Conservation (phyloP, 2,329 filamentous ascomycete species). For the Fusarium denticulatum region DNA sequence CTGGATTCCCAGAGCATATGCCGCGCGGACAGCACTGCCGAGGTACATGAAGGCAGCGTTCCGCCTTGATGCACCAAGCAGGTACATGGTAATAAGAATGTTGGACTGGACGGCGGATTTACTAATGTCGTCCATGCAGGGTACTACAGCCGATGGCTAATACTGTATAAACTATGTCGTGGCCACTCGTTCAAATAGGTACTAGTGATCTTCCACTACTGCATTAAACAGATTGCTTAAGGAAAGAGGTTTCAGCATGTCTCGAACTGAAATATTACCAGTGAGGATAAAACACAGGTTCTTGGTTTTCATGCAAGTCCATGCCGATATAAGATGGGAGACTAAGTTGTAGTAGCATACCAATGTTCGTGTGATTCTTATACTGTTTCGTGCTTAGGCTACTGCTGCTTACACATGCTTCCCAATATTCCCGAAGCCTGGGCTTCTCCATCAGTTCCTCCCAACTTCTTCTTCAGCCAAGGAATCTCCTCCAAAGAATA, state of each 20-base stretch:
- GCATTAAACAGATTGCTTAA: fast-evolving
- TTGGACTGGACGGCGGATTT: not conserved
- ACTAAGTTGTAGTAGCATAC: too few relatives aligned
- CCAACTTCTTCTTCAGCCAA: constrained; percentile 31
- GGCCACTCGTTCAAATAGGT: too few relatives aligned
- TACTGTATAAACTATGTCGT: not conserved
- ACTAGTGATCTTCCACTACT: too few relatives aligned
- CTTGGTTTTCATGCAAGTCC: not conserved
- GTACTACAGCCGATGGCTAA: not conserved
- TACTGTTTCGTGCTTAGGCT: too few relatives aligned
- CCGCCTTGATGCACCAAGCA: not conserved
- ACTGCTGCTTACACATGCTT: not conserved
- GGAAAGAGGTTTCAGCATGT: too few relatives aligned
- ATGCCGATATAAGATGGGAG: not conserved
- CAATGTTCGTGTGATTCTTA: too few relatives aligned
- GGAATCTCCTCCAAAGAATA: constrained; percentile 44
- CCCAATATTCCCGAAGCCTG: not conserved
- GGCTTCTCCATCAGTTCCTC: not conserved
- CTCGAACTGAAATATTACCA: too few relatives aligned
- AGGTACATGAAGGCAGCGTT: not conserved
- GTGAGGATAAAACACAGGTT: too few relatives aligned
- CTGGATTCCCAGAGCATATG: not conserved
- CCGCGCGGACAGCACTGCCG: not conserved
- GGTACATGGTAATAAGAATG: not conserved
- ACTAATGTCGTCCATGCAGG: not conserved